A percentile compares a stretch with the other conserved stretches of the same genome.
Conservation (phyloP, 1,139 yeast genomes). For the Suhomyces bolitotheri region DNA sequence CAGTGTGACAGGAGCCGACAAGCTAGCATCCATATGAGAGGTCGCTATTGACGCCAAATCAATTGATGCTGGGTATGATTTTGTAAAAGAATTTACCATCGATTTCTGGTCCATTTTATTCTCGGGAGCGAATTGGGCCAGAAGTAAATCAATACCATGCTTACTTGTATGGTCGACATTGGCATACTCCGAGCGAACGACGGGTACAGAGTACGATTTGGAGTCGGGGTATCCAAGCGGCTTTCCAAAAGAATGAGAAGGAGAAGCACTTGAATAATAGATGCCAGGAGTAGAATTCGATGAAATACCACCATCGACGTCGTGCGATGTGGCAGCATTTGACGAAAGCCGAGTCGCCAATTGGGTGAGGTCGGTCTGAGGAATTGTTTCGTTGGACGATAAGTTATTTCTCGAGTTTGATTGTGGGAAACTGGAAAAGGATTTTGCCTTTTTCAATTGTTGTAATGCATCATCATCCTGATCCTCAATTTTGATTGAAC, state of each 20-base stretch:
- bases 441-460: conserved; percentile 43
- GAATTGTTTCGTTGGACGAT: conserved; percentile 1
- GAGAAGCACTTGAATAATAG: conserved; percentile 13
- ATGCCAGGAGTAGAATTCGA: conserved; percentile 24
- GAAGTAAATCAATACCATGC: conserved; percentile 27
- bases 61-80: conserved; percentile 41
- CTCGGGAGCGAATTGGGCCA: conserved; percentile 26
- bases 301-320: conserved; percentile 12
- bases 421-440: conserved; percentile 23
- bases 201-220: conserved; percentile 19
- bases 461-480: conserved; percentile 49
- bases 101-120: conserved; percentile 6
- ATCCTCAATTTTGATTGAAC: conserved; percentile 39
- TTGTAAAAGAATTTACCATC: conserved; percentile 24
- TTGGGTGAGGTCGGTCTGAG: conserved; percentile 19
- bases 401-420: conserved; percentile 1
- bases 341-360: conserved; percentile 25
- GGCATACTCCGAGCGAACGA: conserved; percentile 13
- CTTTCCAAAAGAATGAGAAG: conserved; percentile 6
- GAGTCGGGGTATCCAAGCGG: conserved; percentile 5
- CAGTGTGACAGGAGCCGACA: conserved; percentile 14
- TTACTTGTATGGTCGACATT: conserved; percentile 2
- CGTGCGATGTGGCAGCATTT: conserved; percentile 12
- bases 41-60: conserved; percentile 35
- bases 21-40: conserved; percentile 16